Conservation (phyloP, 257 asterid genomes). For the Penstemon barbatus region DNA sequence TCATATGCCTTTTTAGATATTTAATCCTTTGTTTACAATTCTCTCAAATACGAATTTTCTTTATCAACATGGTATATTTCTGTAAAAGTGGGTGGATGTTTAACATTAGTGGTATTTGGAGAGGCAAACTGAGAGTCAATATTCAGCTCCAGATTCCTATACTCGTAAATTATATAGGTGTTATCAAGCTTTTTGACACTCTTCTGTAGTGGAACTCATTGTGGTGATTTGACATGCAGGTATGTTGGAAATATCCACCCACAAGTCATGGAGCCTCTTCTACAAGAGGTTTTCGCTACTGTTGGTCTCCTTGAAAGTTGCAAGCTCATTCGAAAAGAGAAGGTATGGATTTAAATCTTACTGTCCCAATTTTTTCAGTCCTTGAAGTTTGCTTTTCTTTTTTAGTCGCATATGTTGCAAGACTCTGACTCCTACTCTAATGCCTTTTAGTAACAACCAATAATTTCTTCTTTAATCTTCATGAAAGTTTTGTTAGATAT, state of each 20-base stretch:
- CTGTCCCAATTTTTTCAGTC: too few species aligned
- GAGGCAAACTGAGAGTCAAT: too few species aligned
- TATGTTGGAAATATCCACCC: constrained; percentile 87
- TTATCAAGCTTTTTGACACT: too few species aligned
- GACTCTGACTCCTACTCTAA: background rate
- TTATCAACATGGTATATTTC: too few species aligned
- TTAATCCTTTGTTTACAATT: too few species aligned
- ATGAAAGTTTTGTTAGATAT: background rate
- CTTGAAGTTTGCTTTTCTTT: background rate
- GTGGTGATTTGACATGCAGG: constrained; percentile 35
- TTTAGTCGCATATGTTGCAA: constrained; percentile 6
- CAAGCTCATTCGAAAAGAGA: constrained; percentile 85
- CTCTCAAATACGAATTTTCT: too few species aligned
- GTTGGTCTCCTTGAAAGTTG: constrained; percentile 86
- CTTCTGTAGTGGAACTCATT: too few species aligned
- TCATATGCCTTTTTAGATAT: too few species aligned
- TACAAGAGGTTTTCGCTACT: constrained; percentile 76
- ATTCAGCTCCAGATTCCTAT: too few species aligned
- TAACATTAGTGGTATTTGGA: too few species aligned
- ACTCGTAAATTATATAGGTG: too few species aligned
- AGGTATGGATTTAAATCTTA: constrained; percentile 35
- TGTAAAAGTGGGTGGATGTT: too few species aligned
- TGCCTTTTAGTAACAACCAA: background rate
- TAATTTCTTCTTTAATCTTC: background rate
- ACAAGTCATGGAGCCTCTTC: constrained; percentile 85